Percentiles rank a stretch among this genome's conserved stretches.
These are phyloP conservation scores for Amylocystis lapponica DNA, from an alignment of 768 basidiomycete genomes.

Conservation along the genomic window DNA sequence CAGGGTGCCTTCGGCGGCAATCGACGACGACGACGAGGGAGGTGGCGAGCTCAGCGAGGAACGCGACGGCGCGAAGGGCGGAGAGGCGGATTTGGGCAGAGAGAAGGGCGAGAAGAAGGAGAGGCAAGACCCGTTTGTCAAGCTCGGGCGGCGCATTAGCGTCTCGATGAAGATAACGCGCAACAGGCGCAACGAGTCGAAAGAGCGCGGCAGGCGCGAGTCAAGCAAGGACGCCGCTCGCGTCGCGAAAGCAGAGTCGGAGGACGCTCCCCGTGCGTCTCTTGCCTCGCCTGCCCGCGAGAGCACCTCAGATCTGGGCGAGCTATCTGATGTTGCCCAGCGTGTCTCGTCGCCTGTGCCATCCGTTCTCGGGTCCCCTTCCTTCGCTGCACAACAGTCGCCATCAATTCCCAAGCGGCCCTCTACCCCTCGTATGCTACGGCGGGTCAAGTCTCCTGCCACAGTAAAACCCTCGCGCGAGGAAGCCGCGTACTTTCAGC, in stretches of 20 bases:
- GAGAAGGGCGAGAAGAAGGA: constrained; percentile 24
- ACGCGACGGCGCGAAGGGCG: neutral
- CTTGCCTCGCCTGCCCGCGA: constrained; percentile 7
- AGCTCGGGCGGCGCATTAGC: constrained; percentile 58
- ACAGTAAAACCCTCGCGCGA: constrained; percentile 48
- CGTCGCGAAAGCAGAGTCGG: constrained; percentile 1
- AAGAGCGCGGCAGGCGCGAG: constrained; percentile 16
- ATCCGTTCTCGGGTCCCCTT: neutral
- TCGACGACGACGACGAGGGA: constrained; percentile 13
- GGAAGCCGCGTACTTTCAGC: constrained; percentile 62
- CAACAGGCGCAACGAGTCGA: constrained; percentile 25
- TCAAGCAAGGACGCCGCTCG: neutral
- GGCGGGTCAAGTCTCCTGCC: constrained; percentile 34
- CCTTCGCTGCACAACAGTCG: constrained; percentile 3
- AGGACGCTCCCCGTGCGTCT: constrained; percentile 6
- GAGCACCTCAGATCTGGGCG: constrained; percentile 3
- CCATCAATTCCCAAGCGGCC: too few species aligned
- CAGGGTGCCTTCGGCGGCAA: constrained; percentile 1
- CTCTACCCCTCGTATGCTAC: too few species aligned
- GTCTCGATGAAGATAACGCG: constrained; percentile 44
- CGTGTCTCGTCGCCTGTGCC: constrained; percentile 4
- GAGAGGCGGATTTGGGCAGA: too few species aligned
- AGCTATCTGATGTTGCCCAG: constrained; percentile 4
- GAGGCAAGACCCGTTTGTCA: constrained; percentile 54
- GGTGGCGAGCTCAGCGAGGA: constrained; percentile 30